Evolutionary conservation across 2,329 filamentous ascomycete genomes (phyloP).

Genomic region (Onygenales sp.): DNA sequence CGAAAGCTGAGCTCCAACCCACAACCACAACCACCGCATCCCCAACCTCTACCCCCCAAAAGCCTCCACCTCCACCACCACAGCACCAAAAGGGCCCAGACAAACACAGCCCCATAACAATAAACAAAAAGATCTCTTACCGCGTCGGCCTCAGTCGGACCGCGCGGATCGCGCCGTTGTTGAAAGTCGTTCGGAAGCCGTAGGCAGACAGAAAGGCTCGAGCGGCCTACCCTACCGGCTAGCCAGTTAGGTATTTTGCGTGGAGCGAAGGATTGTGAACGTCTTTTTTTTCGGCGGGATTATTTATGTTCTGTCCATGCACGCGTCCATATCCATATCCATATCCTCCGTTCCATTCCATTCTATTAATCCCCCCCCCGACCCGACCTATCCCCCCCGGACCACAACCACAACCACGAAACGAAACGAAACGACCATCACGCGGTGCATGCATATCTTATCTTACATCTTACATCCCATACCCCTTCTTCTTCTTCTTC

Average conservation of each 20-base stretch:
- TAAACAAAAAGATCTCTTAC: slow-evolving; percentile 30
- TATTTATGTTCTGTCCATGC: no score
- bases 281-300: no score
- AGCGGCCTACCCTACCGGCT: no score
- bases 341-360: no score
- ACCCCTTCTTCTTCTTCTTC: neutral
- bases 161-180: slow-evolving; percentile 39
- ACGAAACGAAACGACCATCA: no score
- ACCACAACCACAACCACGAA: no score
- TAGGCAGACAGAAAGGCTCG: neutral
- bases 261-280: no score
- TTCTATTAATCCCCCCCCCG: no score
- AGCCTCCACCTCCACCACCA: slow-evolving; percentile 2
- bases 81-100: slow-evolving; percentile 19
- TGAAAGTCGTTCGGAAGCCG: slow-evolving; percentile 37
- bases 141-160: slow-evolving; percentile 42
- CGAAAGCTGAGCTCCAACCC: neutral
- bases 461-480: neutral
- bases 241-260: no score
- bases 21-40: neutral
- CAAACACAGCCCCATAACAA: slow-evolving; percentile 33
- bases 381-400: no score
- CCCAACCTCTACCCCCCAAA: slow-evolving; percentile 5
- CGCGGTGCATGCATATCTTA: neutral
- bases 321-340: no score